Evolutionary conservation across 345 rosid species (phyloP).

Genomic region (Pugionium cornutum): DNA sequence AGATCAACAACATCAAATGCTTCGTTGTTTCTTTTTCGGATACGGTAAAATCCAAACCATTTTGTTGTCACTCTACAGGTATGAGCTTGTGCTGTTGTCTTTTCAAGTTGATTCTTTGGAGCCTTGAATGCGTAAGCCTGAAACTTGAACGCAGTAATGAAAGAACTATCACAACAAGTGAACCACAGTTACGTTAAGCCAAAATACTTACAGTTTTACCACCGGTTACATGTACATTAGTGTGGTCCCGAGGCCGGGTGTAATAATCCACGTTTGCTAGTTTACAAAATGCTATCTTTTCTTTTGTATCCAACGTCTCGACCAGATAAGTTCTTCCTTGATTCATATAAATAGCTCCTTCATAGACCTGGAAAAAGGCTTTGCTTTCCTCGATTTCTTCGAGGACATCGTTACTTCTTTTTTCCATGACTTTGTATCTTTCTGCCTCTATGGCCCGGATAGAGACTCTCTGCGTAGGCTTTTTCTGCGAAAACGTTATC

Average conservation of each 20-base stretch:
- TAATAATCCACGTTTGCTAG: constrained; percentile 68
- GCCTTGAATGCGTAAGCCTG: constrained; percentile 64
- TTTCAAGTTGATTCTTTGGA: constrained; percentile 44
- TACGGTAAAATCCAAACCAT: constrained; percentile 75
- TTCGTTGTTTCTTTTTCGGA: constrained; percentile 52
- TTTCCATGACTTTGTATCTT: constrained; percentile 64
- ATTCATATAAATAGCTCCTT: constrained; percentile 87
- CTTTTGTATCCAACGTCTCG: constrained; percentile 56
- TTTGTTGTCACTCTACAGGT: constrained; percentile 75
- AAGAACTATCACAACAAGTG: constrained; percentile 25
- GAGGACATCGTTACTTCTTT: constrained; percentile 50
- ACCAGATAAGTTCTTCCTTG: constrained; percentile 89
- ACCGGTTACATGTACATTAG: constrained; percentile 72
- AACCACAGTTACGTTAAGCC: constrained; percentile 8
- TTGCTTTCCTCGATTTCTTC: constrained; percentile 96
- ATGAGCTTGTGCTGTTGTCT: constrained; percentile 77
- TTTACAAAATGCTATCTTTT: constrained; percentile 72
- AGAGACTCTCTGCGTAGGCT: constrained; percentile 62
- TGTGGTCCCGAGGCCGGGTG: constrained; percentile 77
- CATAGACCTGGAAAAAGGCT: constrained; percentile 96
- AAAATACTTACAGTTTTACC: constrained; percentile 67
- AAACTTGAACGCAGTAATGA: constrained; percentile 20
- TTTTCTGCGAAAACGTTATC: constrained; percentile 54
- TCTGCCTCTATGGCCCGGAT: constrained; percentile 87
- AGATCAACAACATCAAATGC: constrained; percentile 58